Evolutionary conservation across 768 basidiomycete species (phyloP).

Genomic region (Rhodotorula taiwanensis): DNA sequence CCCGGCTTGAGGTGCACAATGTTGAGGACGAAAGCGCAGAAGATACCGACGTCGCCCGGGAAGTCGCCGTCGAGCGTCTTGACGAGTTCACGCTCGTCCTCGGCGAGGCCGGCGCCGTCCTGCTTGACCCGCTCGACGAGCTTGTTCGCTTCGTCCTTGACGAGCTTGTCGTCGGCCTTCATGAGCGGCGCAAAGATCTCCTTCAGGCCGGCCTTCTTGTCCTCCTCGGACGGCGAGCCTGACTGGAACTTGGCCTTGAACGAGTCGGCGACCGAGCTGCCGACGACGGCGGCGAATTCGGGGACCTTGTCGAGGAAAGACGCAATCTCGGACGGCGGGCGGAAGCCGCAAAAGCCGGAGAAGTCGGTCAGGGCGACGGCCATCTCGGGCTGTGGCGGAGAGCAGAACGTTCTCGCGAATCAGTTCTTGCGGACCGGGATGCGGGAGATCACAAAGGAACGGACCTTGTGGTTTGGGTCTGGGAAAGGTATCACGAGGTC

Average conservation of each 20-base stretch:
- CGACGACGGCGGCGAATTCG: constrained; percentile 67
- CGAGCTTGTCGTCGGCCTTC: constrained; percentile 57
- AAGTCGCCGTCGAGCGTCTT: constrained; percentile 59
- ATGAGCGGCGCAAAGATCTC: constrained; percentile 76
- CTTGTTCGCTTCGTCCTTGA: constrained; percentile 54
- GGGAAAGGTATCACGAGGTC: neutral
- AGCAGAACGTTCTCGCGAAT: neutral
- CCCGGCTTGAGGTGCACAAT: constrained; percentile 70
- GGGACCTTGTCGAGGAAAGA: constrained; percentile 60
- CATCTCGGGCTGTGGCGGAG: constrained; percentile 67
- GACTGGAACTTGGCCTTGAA: constrained; percentile 54
- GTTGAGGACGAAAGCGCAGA: constrained; percentile 85
- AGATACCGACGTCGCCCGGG: constrained; percentile 85
- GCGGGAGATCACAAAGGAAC: neutral
- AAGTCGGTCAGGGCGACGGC: constrained; percentile 92
- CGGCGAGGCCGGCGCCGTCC: constrained; percentile 46
- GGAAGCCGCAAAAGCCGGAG: constrained; percentile 84
- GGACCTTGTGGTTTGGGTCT: constrained; percentile 83
- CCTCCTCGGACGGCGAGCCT: constrained; percentile 48
- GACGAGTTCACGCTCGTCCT: constrained; percentile 51
- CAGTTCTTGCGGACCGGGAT: neutral
- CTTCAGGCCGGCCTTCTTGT: constrained; percentile 50
- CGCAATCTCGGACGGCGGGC: constrained; percentile 68
- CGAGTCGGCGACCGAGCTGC: constrained; percentile 46
- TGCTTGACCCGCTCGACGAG: constrained; percentile 57